Conservation (phyloP, 2,329 filamentous ascomycete species). For the Alternaria gaisen region DNA sequence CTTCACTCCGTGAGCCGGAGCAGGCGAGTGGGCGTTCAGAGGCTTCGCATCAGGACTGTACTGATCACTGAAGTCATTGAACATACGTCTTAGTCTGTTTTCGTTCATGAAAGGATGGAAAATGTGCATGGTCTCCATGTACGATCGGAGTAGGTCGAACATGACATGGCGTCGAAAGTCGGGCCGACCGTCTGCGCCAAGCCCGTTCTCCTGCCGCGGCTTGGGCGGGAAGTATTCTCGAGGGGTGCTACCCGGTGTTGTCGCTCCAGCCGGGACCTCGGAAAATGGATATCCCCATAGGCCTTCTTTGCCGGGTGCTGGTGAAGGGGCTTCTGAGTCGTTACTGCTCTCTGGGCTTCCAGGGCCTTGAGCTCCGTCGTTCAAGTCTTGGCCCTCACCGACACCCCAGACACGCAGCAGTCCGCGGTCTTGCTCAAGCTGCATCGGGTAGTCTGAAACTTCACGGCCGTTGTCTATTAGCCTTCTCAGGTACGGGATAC, state of each 20-base stretch:
- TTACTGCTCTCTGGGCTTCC: slow-evolving; percentile 47
- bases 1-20: slow-evolving; percentile 32
- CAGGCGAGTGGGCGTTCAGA: slow-evolving; percentile 35
- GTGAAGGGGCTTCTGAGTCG: slow-evolving; percentile 52
- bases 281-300: slow-evolving; percentile 61
- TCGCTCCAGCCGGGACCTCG: slow-evolving; percentile 47
- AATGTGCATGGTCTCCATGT: slow-evolving; percentile 67
- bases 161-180: slow-evolving; percentile 63
- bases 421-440: slow-evolving; percentile 76
- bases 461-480: slow-evolving; percentile 74
- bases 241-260: slow-evolving; percentile 29
- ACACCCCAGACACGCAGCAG: slow-evolving; percentile 78
- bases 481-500: slow-evolving; percentile 58
- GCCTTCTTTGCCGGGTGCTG: slow-evolving; percentile 56
- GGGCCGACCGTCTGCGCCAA: slow-evolving; percentile 62
- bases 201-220: slow-evolving; percentile 53
- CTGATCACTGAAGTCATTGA: slow-evolving; percentile 57
- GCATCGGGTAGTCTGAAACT: slow-evolving; percentile 72
- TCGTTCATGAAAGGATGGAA: slow-evolving; percentile 71
- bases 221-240: slow-evolving; percentile 40
- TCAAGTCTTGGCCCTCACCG: slow-evolving; percentile 75
- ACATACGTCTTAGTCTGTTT: slow-evolving; percentile 60
- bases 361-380: slow-evolving; percentile 55
- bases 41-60: slow-evolving; percentile 45
- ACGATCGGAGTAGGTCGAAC: slow-evolving; percentile 62